Base-by-base conservation (phyloP, 768 basidiomycete species). In the Mycena polygramma region DNA sequence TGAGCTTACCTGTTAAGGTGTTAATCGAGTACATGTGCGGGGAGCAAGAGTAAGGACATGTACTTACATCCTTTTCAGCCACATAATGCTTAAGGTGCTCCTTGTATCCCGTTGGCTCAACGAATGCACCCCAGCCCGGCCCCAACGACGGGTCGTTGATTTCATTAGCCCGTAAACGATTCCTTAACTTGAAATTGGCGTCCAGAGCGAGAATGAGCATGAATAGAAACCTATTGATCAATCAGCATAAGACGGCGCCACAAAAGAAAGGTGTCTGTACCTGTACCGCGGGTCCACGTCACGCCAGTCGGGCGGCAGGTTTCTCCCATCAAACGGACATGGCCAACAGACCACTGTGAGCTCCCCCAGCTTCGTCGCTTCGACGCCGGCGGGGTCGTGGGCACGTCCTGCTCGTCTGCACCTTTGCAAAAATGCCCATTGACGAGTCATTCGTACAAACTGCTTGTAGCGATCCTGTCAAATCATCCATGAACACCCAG, bases 161-260 rank as follows among this genome's bases (percentile, higher is more conserved):
- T n/a, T n/a, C n/a, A n/a, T n/a, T n/a, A n/a, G n/a, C n/a, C 9
- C 49, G 60, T 17, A 63, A 17, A 13, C 63, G 66, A 35, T 74
- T 70, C 41, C 76, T 79, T 15, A 79, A 64, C 3, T 60, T 51
- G 62, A 79, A 79, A 52, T 77, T 77, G n/a, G 78, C 76, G 68
- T 79, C 77, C 30, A 77, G 43, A 4, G 77, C 68, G 26, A 79
- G 45, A 26, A 75, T 49, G 0, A 75, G 59, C 35, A 63, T 70
- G 60, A 74, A 75, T 3, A 77, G 53, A 52, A 43, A 43, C 41
- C 41, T 43, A 43, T 4, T 11, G 10, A 1, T 11, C 41, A n/a
- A n/a, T n/a, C n/a, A n/a, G n/a, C n/a, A n/a, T n/a, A n/a, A n/a
- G n/a, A n/a, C n/a, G n/a, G n/a, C n/a, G n/a, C n/a, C n/a, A n/a